Conservation (phyloP, 306 rosid genomes). For the Adenanthera pavonina region DNA sequence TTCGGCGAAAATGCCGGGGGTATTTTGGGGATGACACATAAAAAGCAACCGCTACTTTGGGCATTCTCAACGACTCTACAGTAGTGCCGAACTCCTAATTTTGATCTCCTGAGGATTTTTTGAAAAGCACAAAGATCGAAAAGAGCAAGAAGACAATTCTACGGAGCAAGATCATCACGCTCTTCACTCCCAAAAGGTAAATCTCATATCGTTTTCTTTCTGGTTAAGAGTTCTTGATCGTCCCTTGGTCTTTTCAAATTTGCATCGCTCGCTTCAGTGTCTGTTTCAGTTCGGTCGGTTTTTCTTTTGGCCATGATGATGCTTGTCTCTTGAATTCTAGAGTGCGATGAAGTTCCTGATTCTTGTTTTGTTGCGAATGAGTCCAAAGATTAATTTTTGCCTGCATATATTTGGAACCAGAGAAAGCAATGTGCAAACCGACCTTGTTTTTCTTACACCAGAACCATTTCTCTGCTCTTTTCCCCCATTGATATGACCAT, state of each 20-base stretch:
- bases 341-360: background rate
- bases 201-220: background rate
- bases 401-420: background rate
- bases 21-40: conserved; percentile 24
- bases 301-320: background rate
- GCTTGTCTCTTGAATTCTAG: conserved; percentile 25
- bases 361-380: background rate
- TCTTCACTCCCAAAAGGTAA: conserved; percentile 32
- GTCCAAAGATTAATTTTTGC: background rate
- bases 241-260: conserved; percentile 3
- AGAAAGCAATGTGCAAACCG: background rate
- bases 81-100: conserved; percentile 34
- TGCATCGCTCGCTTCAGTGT: background rate
- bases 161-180: background rate
- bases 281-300: background rate
- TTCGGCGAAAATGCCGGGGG: background rate
- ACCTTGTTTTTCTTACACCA: background rate
- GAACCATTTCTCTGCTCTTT: background rate
- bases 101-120: conserved; percentile 8
- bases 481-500: background rate
- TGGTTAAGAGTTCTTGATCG: conserved; percentile 15
- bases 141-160: background rate
- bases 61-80: conserved; percentile 35
- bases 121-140: conserved; percentile 2
- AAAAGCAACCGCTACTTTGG: conserved; percentile 41